Conservation (phyloP, 1,284 basidiomycete genomes). For the Puccinia novopanici region DNA sequence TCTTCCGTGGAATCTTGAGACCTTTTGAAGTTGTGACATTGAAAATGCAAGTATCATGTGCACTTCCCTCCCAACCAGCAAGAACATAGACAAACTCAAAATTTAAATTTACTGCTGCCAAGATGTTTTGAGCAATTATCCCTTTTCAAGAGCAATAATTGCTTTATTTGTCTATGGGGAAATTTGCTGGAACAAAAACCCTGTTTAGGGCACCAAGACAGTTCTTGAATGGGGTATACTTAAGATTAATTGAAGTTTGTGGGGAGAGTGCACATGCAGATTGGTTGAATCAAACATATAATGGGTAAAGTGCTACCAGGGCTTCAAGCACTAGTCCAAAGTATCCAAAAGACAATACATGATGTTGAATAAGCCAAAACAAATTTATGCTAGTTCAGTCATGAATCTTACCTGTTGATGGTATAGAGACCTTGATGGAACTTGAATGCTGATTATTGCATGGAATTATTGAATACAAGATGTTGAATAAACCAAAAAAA, state of each 20-base stretch:
- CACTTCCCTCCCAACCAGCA: conserved; percentile 27
- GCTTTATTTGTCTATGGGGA: background rate
- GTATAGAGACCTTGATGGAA: too few species aligned
- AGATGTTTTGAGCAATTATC: background rate
- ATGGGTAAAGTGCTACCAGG: background rate
- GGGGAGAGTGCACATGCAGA: background rate
- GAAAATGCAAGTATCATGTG: background rate
- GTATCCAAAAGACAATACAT: too few species aligned
- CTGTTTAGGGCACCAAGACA: background rate
- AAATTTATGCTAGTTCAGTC: too few species aligned
- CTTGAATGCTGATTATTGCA: too few species aligned
- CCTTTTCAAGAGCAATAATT: background rate
- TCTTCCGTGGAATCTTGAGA: background rate
- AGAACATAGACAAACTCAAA: conserved; percentile 18
- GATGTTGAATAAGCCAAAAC: too few species aligned
- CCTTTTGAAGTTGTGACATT: background rate
- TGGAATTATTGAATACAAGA: too few species aligned
- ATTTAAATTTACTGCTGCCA: conserved; percentile 6
- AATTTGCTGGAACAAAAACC: background rate
- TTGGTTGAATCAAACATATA: background rate
- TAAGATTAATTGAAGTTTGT: background rate
- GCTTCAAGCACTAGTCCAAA: background rate
- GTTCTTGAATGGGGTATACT: background rate
- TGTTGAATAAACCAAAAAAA: too few species aligned
- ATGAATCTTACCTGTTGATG: too few species aligned